Evolutionary conservation across 805 yeast genomes (phyloP), one percentile per base, ranked within the genome.

Genomic region (Hanseniaspora jakobsenii): DNA sequence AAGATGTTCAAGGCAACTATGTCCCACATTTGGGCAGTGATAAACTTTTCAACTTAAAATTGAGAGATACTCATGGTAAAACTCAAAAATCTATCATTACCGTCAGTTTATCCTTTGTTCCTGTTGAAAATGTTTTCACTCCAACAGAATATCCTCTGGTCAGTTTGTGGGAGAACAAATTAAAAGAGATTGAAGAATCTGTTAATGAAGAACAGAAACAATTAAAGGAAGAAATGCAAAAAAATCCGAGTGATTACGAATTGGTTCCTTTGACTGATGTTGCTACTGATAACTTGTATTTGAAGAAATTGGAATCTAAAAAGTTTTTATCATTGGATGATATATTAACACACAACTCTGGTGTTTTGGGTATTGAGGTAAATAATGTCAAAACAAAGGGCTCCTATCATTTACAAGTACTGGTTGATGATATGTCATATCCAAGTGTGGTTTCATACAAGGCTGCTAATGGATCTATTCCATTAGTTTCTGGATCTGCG

Each of bases 101-200:
- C 22, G 73, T 76, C 53, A 69, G 78, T 8, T 64, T 79, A 26
- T 72, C 82, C 1, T 80, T 80, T 59, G 59, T 78, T 39, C 87
- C 91, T 35, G 62, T 73, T 7, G 63, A 75, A 36, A 80, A 83
- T 1, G 77, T 78, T 2, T 75, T 70, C 53, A 69, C 83, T 9
- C 68, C 71, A 23, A 64, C 68, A 22, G 89, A 81, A 58, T 48
- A 73, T 18, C 60, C 62, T 8, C 68, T 72, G 46, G 63, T 70
- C 39, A 24, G 35, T 8, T 35, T 29, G 26, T 42, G 46, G 46
- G 34, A 42, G 16, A 12, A 28, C 2, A 17, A 42, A 42, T 13
- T 42, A 8, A 65, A 67, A 34, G 63, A 63, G n/a, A 65, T 69
- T 49, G 61, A 69, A 38, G 58, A 59, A 32, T 57, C 62, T 17